Conservation (phyloP, 2,329 filamentous ascomycete species). For the Bipolaris sorokiniana region DNA sequence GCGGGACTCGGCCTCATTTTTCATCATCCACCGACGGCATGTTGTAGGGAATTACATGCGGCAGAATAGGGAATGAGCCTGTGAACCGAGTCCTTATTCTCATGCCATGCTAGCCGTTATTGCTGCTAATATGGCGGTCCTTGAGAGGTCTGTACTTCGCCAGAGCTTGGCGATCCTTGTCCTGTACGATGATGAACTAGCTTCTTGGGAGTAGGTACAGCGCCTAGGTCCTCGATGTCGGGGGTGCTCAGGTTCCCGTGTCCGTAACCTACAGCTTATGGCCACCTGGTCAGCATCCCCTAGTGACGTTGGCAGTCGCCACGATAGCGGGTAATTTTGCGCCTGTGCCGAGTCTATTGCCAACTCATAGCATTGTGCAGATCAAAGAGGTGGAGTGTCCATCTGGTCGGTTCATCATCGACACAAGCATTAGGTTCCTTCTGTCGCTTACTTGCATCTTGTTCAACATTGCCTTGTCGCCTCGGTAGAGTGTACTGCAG, state of each 20-base stretch:
- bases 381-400: slow-evolving; percentile 7
- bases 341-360: slow-evolving; percentile 16
- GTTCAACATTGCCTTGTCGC: not conserved
- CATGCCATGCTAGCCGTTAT: not conserved
- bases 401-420: not conserved
- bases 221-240: not conserved
- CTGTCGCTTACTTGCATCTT: not conserved
- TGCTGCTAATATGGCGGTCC: not conserved
- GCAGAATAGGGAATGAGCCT: not conserved
- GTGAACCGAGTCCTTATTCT: not conserved
- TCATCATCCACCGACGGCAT: not conserved
- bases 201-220: slow-evolving; percentile 1
- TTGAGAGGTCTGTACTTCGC: not conserved
- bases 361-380: slow-evolving; percentile 16
- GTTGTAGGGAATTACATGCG: not conserved
- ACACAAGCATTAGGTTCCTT: slow-evolving; percentile 3
- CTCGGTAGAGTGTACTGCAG: not conserved
- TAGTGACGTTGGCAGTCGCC: slow-evolving; percentile 24
- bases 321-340: slow-evolving; percentile 22
- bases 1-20: slow-evolving; percentile 5
- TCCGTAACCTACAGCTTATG: slow-evolving; percentile 3
- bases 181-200: slow-evolving; percentile 1
- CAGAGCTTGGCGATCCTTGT: slow-evolving; percentile 1
- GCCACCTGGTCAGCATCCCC: slow-evolving; percentile 15
- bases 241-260: slow-evolving; percentile 3